Evolutionary conservation across 2,329 filamentous ascomycete species (phyloP).

Genomic region (Pseudogymnoascus sp.): DNA sequence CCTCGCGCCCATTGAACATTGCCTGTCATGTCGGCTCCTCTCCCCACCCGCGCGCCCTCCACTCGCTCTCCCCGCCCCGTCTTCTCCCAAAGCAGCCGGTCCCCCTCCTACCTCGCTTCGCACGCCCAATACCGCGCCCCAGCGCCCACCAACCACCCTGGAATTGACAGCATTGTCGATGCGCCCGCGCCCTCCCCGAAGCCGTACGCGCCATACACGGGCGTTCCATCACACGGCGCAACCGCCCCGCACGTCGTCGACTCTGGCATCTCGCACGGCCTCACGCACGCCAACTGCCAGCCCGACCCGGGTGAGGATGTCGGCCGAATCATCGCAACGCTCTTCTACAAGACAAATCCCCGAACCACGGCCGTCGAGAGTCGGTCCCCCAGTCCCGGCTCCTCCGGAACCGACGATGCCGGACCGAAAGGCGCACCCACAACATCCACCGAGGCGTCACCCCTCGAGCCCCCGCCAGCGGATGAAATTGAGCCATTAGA

Average conservation of each 20-base stretch:
- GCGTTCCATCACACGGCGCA: constrained; percentile 50
- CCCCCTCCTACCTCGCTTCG: constrained; percentile 54
- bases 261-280: constrained; percentile 52
- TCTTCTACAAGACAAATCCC: constrained; percentile 50
- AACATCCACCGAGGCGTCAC: constrained; percentile 48
- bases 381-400: constrained; percentile 22
- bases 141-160: constrained; percentile 45
- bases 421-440: constrained; percentile 45
- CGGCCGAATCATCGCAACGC: constrained; percentile 50
- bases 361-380: constrained; percentile 20
- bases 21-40: background rate
- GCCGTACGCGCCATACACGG: constrained; percentile 45
- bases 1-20: background rate
- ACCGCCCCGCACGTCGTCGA: constrained; percentile 50
- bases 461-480: constrained; percentile 47
- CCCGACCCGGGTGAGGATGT: constrained; percentile 40
- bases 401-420: constrained; percentile 28
- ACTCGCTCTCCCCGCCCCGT: constrained; percentile 21
- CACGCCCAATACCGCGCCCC: constrained; percentile 54
- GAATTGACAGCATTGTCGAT: constrained; percentile 58
- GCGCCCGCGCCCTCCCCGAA: constrained; percentile 33
- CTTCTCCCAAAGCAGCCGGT: constrained; percentile 39
- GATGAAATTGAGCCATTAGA: constrained; percentile 52
- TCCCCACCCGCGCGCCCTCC: background rate
- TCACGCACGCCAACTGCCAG: constrained; percentile 56